Conservation (phyloP, 306 rosid species). For the Quercus aquifolioides region DNA sequence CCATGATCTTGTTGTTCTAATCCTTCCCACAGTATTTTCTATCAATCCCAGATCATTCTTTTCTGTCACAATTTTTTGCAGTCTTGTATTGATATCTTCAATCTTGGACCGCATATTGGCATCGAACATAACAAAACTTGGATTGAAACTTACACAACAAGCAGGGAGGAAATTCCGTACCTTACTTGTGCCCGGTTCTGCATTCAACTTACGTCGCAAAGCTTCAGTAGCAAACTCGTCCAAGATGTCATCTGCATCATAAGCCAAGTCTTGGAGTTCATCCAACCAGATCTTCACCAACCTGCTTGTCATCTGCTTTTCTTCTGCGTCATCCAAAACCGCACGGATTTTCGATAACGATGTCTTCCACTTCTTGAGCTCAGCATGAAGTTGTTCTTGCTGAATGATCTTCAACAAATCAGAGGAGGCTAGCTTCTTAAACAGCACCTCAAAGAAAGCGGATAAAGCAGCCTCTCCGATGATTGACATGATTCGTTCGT, state of each 20-base stretch:
- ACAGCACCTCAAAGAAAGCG: no score
- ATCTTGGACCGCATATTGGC: no score
- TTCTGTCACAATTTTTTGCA: background rate
- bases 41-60: background rate
- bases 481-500: no score
- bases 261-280: slow-evolving; percentile 13
- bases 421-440: no score
- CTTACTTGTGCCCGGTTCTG: background rate
- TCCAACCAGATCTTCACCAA: slow-evolving; percentile 9
- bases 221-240: slow-evolving; percentile 7
- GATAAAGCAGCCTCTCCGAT: no score
- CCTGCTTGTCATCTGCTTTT: background rate
- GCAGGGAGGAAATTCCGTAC: background rate
- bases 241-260: slow-evolving; percentile 14
- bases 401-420: no score
- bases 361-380: no score
- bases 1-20: background rate
- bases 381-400: no score
- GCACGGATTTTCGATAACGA: no score
- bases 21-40: background rate
- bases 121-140: no score
- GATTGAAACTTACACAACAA: background rate
- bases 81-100: no score
- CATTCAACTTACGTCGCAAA: background rate
- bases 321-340: background rate